These are phyloP conservation scores for Raddia guianensis DNA, from an alignment of 176 grass and related monocot species.

Conservation along the genomic window DNA sequence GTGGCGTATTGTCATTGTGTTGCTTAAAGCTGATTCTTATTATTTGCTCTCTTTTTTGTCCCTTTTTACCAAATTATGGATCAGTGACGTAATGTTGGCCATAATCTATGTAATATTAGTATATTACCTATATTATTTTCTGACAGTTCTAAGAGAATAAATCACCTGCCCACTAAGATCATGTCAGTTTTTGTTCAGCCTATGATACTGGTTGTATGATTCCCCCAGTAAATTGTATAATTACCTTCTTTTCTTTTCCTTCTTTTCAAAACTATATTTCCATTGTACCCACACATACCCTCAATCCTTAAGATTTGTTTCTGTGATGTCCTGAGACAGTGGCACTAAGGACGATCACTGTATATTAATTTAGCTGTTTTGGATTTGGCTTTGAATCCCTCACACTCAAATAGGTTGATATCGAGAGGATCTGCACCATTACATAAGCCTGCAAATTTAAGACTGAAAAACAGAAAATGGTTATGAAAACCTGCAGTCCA, in stretches of 20 bases:
- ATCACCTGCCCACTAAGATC: background rate
- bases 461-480: background rate
- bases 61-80: background rate
- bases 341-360: background rate
- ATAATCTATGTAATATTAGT: background rate
- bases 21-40: background rate
- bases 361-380: background rate
- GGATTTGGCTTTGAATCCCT: background rate
- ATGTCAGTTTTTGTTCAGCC: background rate
- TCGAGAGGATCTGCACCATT: background rate
- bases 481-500: background rate
- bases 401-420: background rate
- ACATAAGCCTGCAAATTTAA: background rate
- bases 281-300: background rate
- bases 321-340: background rate
- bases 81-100: background rate
- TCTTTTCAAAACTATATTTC: background rate
- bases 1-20: background rate
- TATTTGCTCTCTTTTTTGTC: background rate
- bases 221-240: background rate
- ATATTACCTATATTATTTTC: background rate
- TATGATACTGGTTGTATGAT: background rate
- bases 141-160: slow-evolving; percentile 19
- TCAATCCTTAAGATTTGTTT: background rate
- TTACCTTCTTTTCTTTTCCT: slow-evolving; percentile 4